Base-by-base conservation (phyloP, 306 rosid species). In the Herpetospermum pedunculosum region DNA sequence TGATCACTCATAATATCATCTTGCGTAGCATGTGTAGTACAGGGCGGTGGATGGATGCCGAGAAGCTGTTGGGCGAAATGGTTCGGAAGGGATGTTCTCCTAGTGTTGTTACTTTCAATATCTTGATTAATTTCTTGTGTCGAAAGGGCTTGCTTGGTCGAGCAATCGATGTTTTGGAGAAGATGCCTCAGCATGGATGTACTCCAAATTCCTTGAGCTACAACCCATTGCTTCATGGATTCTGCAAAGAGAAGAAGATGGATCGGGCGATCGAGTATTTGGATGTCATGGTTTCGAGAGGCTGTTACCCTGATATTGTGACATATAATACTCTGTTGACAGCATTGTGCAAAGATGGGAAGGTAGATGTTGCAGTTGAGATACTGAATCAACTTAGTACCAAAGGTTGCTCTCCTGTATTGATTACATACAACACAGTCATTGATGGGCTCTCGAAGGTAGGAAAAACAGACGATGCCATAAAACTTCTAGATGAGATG, bases 71-170 rank as follows among this genome's bases (percentile, higher is more conserved):
- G 73, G 53, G 84, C 8, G 96, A 95, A 37, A 91, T 95, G 99
- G 84, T 89, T 69, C 82, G 86, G 4, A 89, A 85, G 84, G 97
- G 97, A 8, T 91, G 95, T 77, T 79, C 99, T 72, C 99, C 97
- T 10, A 91, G 96, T 81, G 97, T 91, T 65, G 99, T 95, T 37
- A 95, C 99, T 82, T 95, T 95, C 88, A 95, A 95, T 75, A 95
- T 91, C 76, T 86, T 95, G 88, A 95, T 95, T 46, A 91, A 89
- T 80, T 95, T 89, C 80, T 71, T 95, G 83, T 95, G 99, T 77
- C 80, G 96, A 70, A 87, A 85, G 81, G 92, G 97, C 13, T 79
- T 95, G 57, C 78, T 95, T 34, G 96, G 96, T 70, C 86, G 96
- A 82, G 99, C 99, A 10, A 80, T 95, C 3, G 90, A 89, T 81